Evolutionary conservation across 306 rosid species (phyloP), one percentile per base, ranked within the genome.

Genomic region (Cucurbita moschata): DNA sequence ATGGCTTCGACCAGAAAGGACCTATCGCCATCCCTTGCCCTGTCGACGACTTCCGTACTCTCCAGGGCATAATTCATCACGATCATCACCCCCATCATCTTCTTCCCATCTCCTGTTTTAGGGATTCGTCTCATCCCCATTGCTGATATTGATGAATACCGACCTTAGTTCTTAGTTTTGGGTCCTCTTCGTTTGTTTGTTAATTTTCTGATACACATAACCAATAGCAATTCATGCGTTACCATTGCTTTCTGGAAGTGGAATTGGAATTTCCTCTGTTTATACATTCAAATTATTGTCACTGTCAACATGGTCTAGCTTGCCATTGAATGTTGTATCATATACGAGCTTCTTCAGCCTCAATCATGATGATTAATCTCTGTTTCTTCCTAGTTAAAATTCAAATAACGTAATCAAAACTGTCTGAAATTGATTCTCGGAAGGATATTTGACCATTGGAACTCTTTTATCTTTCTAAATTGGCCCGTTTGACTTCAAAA

Each of bases 21-120:
- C 97, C 97, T 5, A 95, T 95, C 68, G 81, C 85, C 40, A 91
- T 95, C 5, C 99, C 97, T 0, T 95, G 99, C 86, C 96, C 85
- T 7, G 90, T 89, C 13, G 90, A 91, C 52, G 77, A 89, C 54
- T 95, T 95, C 3, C 89, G 88, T 23, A 73, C 88, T 40, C 90
- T 95, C 5, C 96, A 95, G 72, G 87, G 78, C 49, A 51, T 81
- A 60, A 91, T 95, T 79, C 61, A 21, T 51, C 68, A 4, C 12
- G 19, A 79, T 7, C 81, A 72, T 14, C 77, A 54, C 18, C 81
- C 57, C 4, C 80, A 62, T 3, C 80, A 71, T 6, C 72, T 75
- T 7, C 54, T 68, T 6, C 71, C 64, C 26, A 1, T 82, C 51
- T 81, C 83, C 82, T 93, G 98, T 77, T 93, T 90, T 39, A 90